Evolutionary conservation across 106 monocot species (phyloP).

Genomic region (Apostasia shenzhenica): DNA sequence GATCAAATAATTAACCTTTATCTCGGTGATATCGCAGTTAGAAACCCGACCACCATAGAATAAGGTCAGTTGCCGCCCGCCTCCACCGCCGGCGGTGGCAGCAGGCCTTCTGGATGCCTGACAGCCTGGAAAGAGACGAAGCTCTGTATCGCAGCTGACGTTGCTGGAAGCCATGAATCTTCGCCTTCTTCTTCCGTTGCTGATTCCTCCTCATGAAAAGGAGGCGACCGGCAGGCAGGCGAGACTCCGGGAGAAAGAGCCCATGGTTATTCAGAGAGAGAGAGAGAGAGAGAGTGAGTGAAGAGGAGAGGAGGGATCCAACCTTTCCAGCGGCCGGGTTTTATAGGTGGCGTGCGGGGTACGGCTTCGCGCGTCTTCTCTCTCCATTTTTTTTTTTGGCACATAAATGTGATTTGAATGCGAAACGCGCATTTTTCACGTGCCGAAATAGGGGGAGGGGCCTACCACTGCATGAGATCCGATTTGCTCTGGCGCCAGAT

Average conservation of each 20-base stretch:
- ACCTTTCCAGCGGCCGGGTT: not conserved
- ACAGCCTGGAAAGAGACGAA: not conserved
- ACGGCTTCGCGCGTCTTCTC: too few relatives aligned
- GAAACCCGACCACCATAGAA: conserved; percentile 3
- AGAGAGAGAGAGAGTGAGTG: not conserved
- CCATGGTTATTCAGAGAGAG: not conserved
- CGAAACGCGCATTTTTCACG: not conserved
- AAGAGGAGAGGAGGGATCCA: not conserved
- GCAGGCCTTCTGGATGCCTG: not conserved
- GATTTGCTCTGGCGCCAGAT: not conserved
- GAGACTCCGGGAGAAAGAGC: too few relatives aligned
- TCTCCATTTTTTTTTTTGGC: not conserved
- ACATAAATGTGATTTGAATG: too few relatives aligned
- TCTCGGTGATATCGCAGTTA: conserved; percentile 9
- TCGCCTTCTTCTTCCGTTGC: too few relatives aligned
- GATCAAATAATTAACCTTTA: conserved; percentile 5
- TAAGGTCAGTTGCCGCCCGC: conserved; percentile 1
- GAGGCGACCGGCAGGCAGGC: not conserved
- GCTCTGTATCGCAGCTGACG: not conserved
- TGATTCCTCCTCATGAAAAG: not conserved
- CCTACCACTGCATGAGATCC: not conserved
- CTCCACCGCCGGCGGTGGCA: not conserved
- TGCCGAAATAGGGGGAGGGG: not conserved
- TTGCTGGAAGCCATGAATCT: not conserved
- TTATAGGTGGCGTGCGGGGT: not conserved